Conservation (phyloP, 2,329 filamentous ascomycete genomes). For the Penicillium sp. region DNA sequence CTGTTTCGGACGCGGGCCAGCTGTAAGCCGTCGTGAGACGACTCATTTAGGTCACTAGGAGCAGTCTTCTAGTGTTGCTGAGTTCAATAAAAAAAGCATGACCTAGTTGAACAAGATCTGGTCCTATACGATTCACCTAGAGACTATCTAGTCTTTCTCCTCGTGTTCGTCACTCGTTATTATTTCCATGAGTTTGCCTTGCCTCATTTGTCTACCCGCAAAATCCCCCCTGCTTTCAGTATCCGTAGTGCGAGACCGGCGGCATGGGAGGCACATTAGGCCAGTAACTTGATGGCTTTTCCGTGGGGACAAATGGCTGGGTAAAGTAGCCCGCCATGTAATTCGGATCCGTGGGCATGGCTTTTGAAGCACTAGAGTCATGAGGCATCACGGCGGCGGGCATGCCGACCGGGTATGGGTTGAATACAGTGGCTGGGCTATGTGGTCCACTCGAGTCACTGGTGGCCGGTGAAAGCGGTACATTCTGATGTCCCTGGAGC, state of each 20-base stretch:
- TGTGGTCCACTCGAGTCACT: slow-evolving; percentile 23
- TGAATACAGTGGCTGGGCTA: slow-evolving; percentile 16
- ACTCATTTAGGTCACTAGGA: too few relatives aligned
- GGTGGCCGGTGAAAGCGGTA: slow-evolving; percentile 21
- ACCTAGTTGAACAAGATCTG: too few relatives aligned
- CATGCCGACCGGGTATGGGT: slow-evolving; percentile 13
- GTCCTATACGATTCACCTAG: too few relatives aligned
- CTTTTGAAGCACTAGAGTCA: slow-evolving; percentile 8
- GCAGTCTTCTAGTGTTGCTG: too few relatives aligned
- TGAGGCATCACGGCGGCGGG: slow-evolving; percentile 9
- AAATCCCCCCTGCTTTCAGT: slow-evolving; percentile 6
- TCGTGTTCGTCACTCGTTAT: slow-evolving; percentile 8
- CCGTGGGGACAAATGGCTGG: slow-evolving; percentile 13
- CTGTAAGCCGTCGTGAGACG: slow-evolving; percentile 42
- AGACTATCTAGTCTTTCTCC: too few relatives aligned
- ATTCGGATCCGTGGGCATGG: slow-evolving; percentile 9
- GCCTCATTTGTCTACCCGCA: too few relatives aligned
- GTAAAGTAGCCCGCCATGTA: slow-evolving; percentile 18
- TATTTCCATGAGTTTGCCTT: not conserved
- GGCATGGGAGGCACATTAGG: slow-evolving; percentile 10
- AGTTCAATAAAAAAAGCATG: too few relatives aligned
- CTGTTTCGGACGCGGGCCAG: slow-evolving; percentile 53
- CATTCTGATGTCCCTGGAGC: slow-evolving; percentile 1
- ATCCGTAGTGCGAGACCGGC: slow-evolving; percentile 18
- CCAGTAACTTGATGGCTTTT: slow-evolving; percentile 19